Evolutionary conservation across 331 rosid genomes (phyloP), one percentile per base, ranked within the genome.

Genomic region (Ulmus americana): DNA sequence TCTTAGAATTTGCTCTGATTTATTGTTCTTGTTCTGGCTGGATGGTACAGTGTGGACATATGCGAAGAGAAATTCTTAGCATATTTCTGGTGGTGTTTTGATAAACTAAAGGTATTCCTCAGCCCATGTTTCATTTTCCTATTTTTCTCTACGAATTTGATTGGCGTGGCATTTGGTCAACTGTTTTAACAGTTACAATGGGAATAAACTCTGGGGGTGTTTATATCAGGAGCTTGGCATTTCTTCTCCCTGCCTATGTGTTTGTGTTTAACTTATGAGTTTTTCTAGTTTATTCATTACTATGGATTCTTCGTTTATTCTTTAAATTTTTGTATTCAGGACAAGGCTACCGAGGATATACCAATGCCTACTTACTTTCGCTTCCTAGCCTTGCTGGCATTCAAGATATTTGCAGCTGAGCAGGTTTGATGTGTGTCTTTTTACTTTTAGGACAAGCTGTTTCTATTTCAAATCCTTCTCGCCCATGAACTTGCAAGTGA

Each of bases 331-430:
- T 45, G 56, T 7, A 43, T 76, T 7, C 81, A 92, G 98, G 95
- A 82, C 52, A 86, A 77, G 59, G 75, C 91, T 41, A 82, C 50
- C 55, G 79, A 79, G 63, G 79, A 82, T 61, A 53, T 86, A 59
- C 98, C 96, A 35, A 92, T 92, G 96, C 96, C 98, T 39, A 73
- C 95, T 59, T 85, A 83, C 77, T 92, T 92, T 74, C 96, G 90
- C 78, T 89, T 92, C 81, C 96, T 92, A 62, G 95, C 96, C 58
- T 85, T 92, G 68, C 98, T 92, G 72, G 98, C 95, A 68, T 83
- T 92, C 92, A 92, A 92, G 84, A 92, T 92, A 73, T 92, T 92
- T 79, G 61, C 94, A 50, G 91, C 76, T 43, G 96, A 92, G 76
- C 84, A 92, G 98, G 97, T 91, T 72, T 78, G 84, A 61, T 70